These are phyloP conservation scores for Effrenium voratum DNA, from an alignment of 73 alveolate genomes.

Conservation along the genomic window DNA sequence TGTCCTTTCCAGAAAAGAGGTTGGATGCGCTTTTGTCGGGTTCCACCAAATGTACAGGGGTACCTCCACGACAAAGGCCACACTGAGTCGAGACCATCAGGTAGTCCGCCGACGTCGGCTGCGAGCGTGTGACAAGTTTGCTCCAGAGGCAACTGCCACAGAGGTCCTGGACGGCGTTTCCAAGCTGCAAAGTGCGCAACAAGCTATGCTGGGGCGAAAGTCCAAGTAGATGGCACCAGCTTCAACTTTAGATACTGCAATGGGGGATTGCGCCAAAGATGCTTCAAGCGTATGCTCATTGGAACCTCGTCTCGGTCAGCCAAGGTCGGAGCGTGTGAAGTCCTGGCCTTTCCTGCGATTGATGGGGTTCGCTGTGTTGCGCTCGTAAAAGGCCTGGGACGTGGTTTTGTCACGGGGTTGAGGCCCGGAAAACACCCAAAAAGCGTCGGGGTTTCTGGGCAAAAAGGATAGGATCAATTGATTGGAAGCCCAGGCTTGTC, in stretches of 20 bases:
- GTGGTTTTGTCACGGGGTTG: neutral
- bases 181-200: neutral
- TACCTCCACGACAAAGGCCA: too few species aligned
- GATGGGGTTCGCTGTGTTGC: neutral
- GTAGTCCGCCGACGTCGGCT: neutral
- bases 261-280: neutral
- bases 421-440: neutral
- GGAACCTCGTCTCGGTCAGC: neutral
- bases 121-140: neutral
- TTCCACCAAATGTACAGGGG: too few species aligned
- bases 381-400: neutral
- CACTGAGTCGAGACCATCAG: too few species aligned
- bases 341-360: neutral
- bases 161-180: neutral
- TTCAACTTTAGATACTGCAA: neutral
- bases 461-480: neutral
- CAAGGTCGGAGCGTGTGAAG: neutral
- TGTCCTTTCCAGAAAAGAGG: too few species aligned
- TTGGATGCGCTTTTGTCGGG: too few species aligned
- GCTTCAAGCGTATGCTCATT: neutral
- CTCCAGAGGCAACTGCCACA: neutral
- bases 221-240: too few species aligned
- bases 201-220: neutral
- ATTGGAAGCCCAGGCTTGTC: neutral
- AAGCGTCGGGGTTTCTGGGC: neutral